Conservation (phyloP, 1,284 basidiomycete genomes). For the Peniophora sp. region DNA sequence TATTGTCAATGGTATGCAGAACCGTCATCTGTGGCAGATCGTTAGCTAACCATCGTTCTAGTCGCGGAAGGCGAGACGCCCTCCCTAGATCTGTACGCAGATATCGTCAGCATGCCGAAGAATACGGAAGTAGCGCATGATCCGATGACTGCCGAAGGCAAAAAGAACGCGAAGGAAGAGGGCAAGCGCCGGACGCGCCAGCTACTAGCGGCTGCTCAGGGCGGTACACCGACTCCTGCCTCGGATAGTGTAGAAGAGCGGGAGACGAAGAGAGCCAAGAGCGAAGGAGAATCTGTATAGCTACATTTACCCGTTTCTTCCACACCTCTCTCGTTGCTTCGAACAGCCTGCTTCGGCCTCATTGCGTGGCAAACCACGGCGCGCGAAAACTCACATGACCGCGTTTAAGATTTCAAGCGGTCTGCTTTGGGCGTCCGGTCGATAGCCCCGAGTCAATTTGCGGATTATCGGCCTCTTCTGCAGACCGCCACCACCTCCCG, state of each 20-base stretch:
- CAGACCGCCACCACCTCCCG: background rate
- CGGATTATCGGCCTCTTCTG: no score
- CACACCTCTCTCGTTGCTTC: no score
- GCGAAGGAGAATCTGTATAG: background rate
- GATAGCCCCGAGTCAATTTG: no score
- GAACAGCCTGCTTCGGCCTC: no score
- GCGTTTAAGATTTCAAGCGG: no score
- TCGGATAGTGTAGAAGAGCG: background rate
- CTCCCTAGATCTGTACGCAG: conserved; percentile 50
- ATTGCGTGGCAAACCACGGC: no score
- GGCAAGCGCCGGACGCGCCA: conserved; percentile 9
- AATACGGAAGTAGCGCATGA: conserved; percentile 38
- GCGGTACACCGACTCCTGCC: background rate
- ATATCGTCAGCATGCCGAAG: conserved; percentile 58
- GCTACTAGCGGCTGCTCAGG: conserved; percentile 3
- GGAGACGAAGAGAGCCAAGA: background rate
- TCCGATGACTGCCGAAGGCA: conserved; percentile 25
- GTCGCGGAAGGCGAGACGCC: conserved; percentile 23
- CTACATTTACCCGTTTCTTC: no score
- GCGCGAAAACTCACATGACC: no score
- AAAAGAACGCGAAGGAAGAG: conserved; percentile 5
- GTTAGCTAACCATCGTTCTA: background rate
- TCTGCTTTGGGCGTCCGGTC: no score
- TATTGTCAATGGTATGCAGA: conserved; percentile 27
- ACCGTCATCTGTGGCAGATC: background rate